These are phyloP conservation scores for Priceomyces carsonii DNA, from an alignment of 805 yeast genomes.

Conservation along the genomic window DNA sequence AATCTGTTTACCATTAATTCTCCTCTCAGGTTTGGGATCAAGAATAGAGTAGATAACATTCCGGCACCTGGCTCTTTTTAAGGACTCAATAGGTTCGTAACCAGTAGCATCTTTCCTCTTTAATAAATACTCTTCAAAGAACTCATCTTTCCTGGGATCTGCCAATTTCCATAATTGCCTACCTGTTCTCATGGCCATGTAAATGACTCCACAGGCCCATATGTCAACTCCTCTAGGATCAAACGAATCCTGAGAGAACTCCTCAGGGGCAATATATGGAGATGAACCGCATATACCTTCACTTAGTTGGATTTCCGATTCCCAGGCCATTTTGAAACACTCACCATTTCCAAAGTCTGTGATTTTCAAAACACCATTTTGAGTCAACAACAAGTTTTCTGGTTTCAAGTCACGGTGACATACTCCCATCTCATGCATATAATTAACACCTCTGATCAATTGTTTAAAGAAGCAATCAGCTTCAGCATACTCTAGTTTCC, in stretches of 20 bases:
- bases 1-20: constrained; percentile 86
- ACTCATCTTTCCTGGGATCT: constrained; percentile 70
- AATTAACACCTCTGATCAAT: constrained; percentile 75
- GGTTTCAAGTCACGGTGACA: constrained; percentile 90
- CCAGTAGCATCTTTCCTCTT: constrained; percentile 84
- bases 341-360: constrained; percentile 89
- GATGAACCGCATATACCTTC: constrained; percentile 83
- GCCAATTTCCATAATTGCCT: constrained; percentile 91
- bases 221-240: constrained; percentile 84
- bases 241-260: constrained; percentile 61
- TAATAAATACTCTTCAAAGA: constrained; percentile 68
- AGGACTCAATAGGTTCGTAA: constrained; percentile 84
- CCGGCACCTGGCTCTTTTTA: constrained; percentile 85
- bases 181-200: constrained; percentile 94
- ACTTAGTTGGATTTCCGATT: constrained; percentile 63
- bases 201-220: constrained; percentile 93
- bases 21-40: constrained; percentile 85
- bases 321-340: constrained; percentile 86
- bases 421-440: constrained; percentile 89
- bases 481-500: constrained; percentile 78
- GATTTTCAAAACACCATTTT: constrained; percentile 71
- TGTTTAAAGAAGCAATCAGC: constrained; percentile 92
- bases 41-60: constrained; percentile 91
- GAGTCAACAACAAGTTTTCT: constrained; percentile 75
- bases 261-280: constrained; percentile 93